A percentile compares a stretch with the other conserved stretches of the same genome.
Conservation (phyloP, 2,329 filamentous ascomycete species). For the Arthrinium phaeospermum region DNA sequence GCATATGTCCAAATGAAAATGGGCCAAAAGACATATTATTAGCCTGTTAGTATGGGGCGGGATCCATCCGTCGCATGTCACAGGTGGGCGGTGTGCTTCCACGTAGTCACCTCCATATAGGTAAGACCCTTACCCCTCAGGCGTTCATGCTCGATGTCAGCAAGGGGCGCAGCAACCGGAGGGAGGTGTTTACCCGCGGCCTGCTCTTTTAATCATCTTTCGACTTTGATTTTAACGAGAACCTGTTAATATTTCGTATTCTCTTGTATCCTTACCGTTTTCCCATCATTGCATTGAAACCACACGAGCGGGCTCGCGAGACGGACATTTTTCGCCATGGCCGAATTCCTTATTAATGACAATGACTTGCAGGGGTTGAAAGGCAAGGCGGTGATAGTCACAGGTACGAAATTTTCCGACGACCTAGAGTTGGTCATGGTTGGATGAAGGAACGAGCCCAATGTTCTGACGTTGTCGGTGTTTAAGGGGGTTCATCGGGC, state of each 20-base stretch:
- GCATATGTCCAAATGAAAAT: background rate
- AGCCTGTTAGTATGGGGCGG: background rate
- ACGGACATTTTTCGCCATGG: background rate
- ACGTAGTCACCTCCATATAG: background rate
- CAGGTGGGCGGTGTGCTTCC: background rate
- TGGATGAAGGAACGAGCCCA: conserved; percentile 17
- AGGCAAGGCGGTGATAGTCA: conserved; percentile 58
- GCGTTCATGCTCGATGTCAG: background rate
- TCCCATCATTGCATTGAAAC: background rate
- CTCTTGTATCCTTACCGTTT: background rate
- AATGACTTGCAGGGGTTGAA: conserved; percentile 48
- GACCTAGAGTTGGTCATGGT: background rate
- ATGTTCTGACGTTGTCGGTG: conserved; percentile 21
- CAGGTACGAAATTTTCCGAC: conserved; percentile 44
- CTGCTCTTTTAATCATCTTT: background rate
- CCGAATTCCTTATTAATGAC: conserved; percentile 51
- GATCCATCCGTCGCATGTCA: background rate
- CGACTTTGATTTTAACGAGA: background rate
- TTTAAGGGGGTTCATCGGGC: conserved; percentile 60
- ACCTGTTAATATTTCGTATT: background rate
- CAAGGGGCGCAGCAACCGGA: background rate
- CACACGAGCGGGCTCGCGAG: background rate
- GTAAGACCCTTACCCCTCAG: background rate
- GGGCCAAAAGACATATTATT: background rate
- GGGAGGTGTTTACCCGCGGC: background rate